Percentiles rank a stretch among this genome's conserved stretches.
These are phyloP conservation scores for Candida ortonii DNA, from an alignment of 805 yeast species.

Conservation along the genomic window DNA sequence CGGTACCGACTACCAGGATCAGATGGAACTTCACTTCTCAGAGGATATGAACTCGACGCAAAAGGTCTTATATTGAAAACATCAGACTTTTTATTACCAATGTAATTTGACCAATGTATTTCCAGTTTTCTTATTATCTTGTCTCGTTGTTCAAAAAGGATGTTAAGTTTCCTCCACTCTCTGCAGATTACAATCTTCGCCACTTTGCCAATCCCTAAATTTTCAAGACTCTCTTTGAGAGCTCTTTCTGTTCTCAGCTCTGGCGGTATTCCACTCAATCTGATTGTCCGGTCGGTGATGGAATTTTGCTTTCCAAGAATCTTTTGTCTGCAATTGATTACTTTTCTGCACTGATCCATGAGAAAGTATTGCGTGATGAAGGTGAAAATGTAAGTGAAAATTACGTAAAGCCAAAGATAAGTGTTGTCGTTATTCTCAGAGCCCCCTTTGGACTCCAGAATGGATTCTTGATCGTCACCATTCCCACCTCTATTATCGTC, in stretches of 20 bases:
- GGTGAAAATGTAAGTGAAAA: constrained; percentile 85
- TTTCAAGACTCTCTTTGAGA: constrained; percentile 71
- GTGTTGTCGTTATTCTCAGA: constrained; percentile 42
- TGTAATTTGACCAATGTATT: constrained; percentile 65
- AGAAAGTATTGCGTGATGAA: constrained; percentile 56
- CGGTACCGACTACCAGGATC: constrained; percentile 14
- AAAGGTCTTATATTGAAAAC: constrained; percentile 27
- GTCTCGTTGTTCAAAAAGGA: constrained; percentile 58
- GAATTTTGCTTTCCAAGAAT: constrained; percentile 85
- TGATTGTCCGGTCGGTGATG: constrained; percentile 85
- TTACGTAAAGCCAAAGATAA: constrained; percentile 82
- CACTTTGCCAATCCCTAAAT: constrained; percentile 76
- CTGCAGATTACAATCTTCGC: constrained; percentile 74
- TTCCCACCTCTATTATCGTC: constrained; percentile 36
- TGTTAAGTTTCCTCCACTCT: constrained; percentile 79
- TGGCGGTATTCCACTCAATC: constrained; percentile 86
- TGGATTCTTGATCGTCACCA: constrained; percentile 17
- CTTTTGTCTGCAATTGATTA: constrained; percentile 73
- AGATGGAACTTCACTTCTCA: constrained; percentile 13
- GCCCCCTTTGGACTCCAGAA: constrained; percentile 5
- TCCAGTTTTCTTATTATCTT: constrained; percentile 58
- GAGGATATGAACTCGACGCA: constrained; percentile 26
- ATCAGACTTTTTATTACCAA: constrained; percentile 39
- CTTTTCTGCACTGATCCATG: constrained; percentile 65
- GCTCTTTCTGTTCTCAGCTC: constrained; percentile 69